These are phyloP conservation scores for Trichosanthes truncata DNA, from an alignment of 306 rosid species.

Conservation along the genomic window DNA sequence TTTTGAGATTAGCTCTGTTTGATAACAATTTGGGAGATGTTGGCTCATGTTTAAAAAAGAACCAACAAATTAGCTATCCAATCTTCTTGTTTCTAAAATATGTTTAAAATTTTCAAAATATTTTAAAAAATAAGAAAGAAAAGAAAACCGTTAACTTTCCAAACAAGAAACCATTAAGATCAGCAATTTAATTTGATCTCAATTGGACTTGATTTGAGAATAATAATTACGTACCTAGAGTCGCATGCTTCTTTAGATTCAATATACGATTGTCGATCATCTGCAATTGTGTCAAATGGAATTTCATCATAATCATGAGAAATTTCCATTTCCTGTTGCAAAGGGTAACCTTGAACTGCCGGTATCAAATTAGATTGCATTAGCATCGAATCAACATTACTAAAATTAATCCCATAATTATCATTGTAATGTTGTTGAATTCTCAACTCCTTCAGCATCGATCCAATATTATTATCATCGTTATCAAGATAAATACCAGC, in stretches of 20 bases:
- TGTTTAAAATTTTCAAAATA: too few relatives aligned
- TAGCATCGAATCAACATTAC: conserved; percentile 9
- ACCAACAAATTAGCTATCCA: too few relatives aligned
- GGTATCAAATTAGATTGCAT: conserved; percentile 2
- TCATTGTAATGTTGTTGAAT: conserved; percentile 2
- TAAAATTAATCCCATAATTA: neutral
- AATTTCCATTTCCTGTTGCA: conserved; percentile 19
- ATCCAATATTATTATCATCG: neutral
- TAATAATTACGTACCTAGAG: conserved; percentile 22
- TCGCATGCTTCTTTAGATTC: conserved; percentile 27
- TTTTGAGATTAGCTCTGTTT: too few relatives aligned
- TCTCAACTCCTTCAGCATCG: conserved; percentile 7
- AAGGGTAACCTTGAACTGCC: neutral
- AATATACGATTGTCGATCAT: conserved; percentile 15
- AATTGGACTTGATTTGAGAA: too few relatives aligned
- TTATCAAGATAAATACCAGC: neutral
- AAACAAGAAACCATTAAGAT: neutral
- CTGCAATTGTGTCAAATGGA: conserved; percentile 25
- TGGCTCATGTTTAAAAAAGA: too few relatives aligned
- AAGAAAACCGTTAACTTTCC: too few relatives aligned
- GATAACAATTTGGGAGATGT: too few relatives aligned
- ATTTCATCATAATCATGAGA: conserved; percentile 17
- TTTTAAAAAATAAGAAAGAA: too few relatives aligned
- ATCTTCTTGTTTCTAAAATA: too few relatives aligned
- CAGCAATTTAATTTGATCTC: neutral